These are phyloP conservation scores for Vitis hybrid DNA, from an alignment of 177 flowering plant species.

Conservation along the genomic window DNA sequence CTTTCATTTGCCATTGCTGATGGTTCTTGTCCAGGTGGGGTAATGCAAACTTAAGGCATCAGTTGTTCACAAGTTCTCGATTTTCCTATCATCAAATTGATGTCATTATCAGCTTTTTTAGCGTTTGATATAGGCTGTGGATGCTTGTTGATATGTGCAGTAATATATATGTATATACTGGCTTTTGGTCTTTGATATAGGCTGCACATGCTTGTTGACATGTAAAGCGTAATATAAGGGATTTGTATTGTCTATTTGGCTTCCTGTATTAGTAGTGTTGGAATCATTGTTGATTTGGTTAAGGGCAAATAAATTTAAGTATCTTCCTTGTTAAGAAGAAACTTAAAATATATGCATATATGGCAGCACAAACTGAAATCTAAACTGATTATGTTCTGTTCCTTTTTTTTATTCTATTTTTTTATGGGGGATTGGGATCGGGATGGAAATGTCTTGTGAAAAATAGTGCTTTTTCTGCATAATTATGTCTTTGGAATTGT, in stretches of 20 bases:
- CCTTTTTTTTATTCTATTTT: neutral
- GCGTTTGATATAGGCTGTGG: too few species aligned
- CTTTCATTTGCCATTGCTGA: constrained; percentile 99
- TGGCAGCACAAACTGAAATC: too few species aligned
- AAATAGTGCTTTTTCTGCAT: neutral
- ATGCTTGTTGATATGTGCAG: too few species aligned
- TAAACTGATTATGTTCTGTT: neutral
- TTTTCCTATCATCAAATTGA: neutral
- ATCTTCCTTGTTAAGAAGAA: too few species aligned
- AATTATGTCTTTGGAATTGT: neutral
- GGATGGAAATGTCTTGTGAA: neutral
- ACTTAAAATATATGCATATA: too few species aligned
- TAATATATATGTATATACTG: too few species aligned
- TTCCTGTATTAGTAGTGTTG: too few species aligned
- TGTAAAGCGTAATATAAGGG: neutral
- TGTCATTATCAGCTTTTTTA: too few species aligned
- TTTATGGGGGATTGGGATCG: neutral
- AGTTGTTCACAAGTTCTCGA: neutral
- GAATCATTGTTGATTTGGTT: too few species aligned
- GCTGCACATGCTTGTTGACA: neutral
- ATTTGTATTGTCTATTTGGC: too few species aligned
- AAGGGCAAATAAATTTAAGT: too few species aligned
- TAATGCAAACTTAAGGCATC: neutral
- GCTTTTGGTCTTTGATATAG: neutral
- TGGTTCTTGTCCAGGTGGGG: constrained; percentile 94